phyloP scores from a whole-genome alignment of 2,329 filamentous ascomycete species.

The Fusarium avenaceum region DNA sequence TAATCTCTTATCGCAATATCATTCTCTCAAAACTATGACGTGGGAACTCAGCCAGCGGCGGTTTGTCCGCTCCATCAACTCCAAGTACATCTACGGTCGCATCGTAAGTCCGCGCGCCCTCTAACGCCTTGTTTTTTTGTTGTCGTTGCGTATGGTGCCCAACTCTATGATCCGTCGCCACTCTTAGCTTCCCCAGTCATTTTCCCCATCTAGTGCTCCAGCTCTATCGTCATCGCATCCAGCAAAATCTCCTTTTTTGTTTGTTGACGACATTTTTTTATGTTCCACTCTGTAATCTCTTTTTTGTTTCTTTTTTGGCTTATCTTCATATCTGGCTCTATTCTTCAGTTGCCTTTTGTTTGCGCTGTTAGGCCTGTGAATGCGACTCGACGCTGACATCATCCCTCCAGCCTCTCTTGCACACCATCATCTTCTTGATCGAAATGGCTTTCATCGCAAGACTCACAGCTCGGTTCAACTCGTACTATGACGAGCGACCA shows the following conservation, averaged over 20 bases:
- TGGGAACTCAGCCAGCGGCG: conserved; percentile 43
- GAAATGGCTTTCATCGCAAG: conserved; percentile 89
- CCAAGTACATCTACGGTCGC: conserved; percentile 44
- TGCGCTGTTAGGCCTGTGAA: conserved; percentile 21
- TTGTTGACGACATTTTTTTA: conserved; percentile 17
- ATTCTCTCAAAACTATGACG: conserved; percentile 29
- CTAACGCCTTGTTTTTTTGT: conserved; percentile 22
- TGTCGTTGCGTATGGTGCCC: background rate
- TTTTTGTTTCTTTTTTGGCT: conserved; percentile 2
- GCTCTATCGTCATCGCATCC: conserved; percentile 26
- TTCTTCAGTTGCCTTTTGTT: background rate
- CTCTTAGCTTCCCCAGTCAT: conserved; percentile 36
- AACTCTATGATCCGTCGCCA: conserved; percentile 43
- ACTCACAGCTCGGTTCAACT: conserved; percentile 88
- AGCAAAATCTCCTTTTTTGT: conserved; percentile 6
- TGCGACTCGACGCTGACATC: conserved; percentile 44
- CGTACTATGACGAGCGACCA: conserved; percentile 92
- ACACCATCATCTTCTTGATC: conserved; percentile 85
- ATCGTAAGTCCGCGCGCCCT: conserved; percentile 33
- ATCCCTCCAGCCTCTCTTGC: conserved; percentile 81
- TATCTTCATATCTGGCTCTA: background rate
- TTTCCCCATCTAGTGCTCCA: conserved; percentile 31
- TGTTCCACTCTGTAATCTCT: background rate
- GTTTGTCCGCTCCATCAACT: conserved; percentile 44
- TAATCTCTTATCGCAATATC: conserved; percentile 14